Evolutionary conservation across 164 flowering plant species (phyloP).

Genomic region (Nymphaea colorata): DNA sequence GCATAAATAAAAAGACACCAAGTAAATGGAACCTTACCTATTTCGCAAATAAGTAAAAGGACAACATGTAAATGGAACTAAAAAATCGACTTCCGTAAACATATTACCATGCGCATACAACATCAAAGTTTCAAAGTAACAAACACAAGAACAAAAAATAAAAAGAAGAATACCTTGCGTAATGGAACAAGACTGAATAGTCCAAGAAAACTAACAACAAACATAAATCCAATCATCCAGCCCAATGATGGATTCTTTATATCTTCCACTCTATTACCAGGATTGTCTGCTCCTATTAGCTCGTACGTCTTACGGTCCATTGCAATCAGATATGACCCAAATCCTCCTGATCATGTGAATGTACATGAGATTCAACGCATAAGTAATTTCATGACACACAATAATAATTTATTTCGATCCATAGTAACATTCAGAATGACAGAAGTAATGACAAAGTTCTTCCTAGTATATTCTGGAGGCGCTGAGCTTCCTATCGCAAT

Average conservation of each 20-base stretch:
- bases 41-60: neutral
- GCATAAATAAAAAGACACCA: neutral
- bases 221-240: constrained; percentile 91
- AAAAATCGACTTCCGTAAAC: neutral
- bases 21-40: neutral
- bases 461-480: no score
- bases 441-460: no score
- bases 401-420: no score
- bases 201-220: constrained; percentile 93
- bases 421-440: no score
- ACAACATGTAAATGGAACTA: neutral
- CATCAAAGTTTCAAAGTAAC: no score
- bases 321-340: constrained; percentile 78
- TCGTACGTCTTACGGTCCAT: constrained; percentile 87
- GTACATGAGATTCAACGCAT: no score
- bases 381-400: no score
- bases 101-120: neutral
- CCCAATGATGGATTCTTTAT: constrained; percentile 70
- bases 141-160: no score
- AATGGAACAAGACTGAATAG: constrained; percentile 91
- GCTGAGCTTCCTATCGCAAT: no score
- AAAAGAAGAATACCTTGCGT: constrained; percentile 57
- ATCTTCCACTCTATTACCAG: constrained; percentile 88
- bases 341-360: constrained; percentile 47
- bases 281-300: constrained; percentile 83